phyloP scores from a whole-genome alignment of 2,329 filamentous ascomycete species.

The Xylariaceae sp. region DNA sequence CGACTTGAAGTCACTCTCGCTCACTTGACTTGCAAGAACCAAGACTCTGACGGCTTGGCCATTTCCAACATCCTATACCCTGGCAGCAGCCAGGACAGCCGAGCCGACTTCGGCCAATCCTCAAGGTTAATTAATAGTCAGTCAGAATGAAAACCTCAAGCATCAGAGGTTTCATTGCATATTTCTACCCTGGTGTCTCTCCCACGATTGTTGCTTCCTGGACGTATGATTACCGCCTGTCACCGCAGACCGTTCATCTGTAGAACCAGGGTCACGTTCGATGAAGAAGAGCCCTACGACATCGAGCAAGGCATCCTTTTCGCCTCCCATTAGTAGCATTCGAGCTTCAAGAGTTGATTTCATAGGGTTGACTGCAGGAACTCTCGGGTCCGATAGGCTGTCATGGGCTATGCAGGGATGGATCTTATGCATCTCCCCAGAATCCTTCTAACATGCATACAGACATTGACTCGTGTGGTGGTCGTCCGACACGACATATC shows the following conservation, averaged over 20 bases:
- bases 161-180: slow-evolving; percentile 17
- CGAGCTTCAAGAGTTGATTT: neutral
- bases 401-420: slow-evolving; percentile 1
- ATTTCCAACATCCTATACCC: neutral
- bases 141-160: slow-evolving; percentile 10
- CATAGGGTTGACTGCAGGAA: slow-evolving; percentile 10
- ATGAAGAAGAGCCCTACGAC: slow-evolving; percentile 11
- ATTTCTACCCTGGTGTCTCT: neutral
- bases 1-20: neutral
- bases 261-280: slow-evolving; percentile 6
- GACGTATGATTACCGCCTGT: slow-evolving; percentile 8
- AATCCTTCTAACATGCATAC: slow-evolving; percentile 4
- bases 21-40: neutral
- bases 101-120: slow-evolving; percentile 8
- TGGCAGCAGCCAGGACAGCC: slow-evolving; percentile 14
- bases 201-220: slow-evolving; percentile 12
- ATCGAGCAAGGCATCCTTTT: neutral
- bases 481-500: neutral
- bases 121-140: slow-evolving; percentile 7
- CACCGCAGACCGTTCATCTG: slow-evolving; percentile 11
- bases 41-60: neutral
- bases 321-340: slow-evolving; percentile 9
- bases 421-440: neutral
- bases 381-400: slow-evolving; percentile 19
- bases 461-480: slow-evolving; percentile 1